Conservation (phyloP, 1,284 basidiomycete genomes). For the Fomitopsis schrenkii region DNA sequence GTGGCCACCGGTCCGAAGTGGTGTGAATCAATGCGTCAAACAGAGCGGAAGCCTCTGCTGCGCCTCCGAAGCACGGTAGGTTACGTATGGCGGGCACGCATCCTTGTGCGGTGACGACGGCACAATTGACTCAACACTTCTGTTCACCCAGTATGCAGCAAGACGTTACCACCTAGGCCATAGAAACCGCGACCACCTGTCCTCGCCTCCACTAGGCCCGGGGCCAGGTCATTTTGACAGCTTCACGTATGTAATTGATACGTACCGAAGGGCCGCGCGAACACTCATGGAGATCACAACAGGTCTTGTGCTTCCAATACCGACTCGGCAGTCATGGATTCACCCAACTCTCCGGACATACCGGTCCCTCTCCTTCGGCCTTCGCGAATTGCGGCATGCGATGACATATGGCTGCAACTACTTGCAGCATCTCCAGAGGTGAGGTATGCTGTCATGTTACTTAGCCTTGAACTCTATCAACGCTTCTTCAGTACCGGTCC, state of each 20-base stretch:
- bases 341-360: neutral
- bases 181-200: neutral
- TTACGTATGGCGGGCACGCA: neutral
- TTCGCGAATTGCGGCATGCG: neutral
- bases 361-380: neutral
- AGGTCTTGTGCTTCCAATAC: neutral
- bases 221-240: neutral
- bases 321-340: neutral
- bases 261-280: neutral
- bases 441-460: neutral
- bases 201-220: neutral
- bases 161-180: neutral
- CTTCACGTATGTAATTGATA: neutral
- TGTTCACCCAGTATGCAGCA: neutral
- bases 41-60: neutral
- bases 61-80: neutral
- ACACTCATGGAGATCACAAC: neutral
- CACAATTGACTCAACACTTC: neutral
- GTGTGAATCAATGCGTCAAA: neutral
- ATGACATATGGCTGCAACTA: neutral
- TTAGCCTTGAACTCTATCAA: neutral
- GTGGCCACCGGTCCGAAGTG: neutral
- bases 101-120: neutral
- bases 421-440: neutral
- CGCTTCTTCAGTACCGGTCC: neutral